Conservation (phyloP, 2,329 filamentous ascomycete genomes). For the Dendryphion nanum region DNA sequence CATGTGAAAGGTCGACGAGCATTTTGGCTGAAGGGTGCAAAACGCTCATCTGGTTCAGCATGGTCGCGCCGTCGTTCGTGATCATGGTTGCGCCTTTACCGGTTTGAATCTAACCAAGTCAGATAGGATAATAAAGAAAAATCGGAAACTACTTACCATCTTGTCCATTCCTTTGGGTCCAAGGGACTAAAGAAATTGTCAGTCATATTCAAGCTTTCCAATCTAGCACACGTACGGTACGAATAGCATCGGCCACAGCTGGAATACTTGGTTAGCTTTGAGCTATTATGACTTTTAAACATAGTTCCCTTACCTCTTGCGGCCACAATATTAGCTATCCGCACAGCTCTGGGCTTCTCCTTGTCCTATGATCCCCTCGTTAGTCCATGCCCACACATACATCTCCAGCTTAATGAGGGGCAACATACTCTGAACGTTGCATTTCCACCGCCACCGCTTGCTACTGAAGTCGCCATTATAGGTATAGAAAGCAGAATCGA, state of each 20-base stretch:
- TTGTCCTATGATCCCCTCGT: conserved; percentile 63
- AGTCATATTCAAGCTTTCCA: too few relatives aligned
- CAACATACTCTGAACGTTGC: conserved; percentile 62
- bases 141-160: conserved; percentile 59
- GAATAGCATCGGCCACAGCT: conserved; percentile 97
- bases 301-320: conserved; percentile 69
- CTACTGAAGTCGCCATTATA: conserved; percentile 35
- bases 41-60: conserved; percentile 98
- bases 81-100: conserved; percentile 97
- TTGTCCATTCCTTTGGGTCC: conserved; percentile 98
- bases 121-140: conserved; percentile 8
- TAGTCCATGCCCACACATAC: conserved; percentile 39
- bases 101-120: conserved; percentile 69
- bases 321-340: conserved; percentile 94
- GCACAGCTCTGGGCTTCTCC: conserved; percentile 98
- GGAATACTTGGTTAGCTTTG: conserved; percentile 20
- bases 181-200: conserved; percentile 75
- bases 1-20: conserved; percentile 94
- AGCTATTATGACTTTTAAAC: conserved; percentile 21
- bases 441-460: conserved; percentile 51
- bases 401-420: conserved; percentile 16
- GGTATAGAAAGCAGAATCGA: too few relatives aligned
- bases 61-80: conserved; percentile 99
- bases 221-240: conserved; percentile 63
- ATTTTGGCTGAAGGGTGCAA: conserved; percentile 99